phyloP scores from a whole-genome alignment of 2,329 filamentous ascomycete genomes.

The Diaporthe sp. region DNA sequence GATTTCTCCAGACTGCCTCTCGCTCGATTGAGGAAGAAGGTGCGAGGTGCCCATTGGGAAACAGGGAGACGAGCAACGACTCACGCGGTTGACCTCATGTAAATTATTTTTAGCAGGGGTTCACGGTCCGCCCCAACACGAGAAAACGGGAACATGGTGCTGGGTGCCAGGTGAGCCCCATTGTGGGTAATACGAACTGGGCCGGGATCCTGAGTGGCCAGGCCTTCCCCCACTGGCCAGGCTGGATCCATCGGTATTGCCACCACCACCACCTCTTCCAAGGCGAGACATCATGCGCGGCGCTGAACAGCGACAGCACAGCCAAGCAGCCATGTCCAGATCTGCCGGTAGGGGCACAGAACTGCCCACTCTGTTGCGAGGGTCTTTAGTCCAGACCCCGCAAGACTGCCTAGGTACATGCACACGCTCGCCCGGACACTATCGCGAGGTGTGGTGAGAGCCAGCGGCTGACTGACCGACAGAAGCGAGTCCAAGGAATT shows the following conservation, averaged over 20 bases:
- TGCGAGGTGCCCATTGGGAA: neutral
- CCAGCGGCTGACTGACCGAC: too few relatives aligned
- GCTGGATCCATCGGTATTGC: conserved; percentile 19
- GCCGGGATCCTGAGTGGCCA: conserved; percentile 28
- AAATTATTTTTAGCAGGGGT: conserved; percentile 42
- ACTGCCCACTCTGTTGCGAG: neutral
- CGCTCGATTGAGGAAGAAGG: neutral
- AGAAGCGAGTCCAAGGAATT: neutral
- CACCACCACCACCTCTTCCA: conserved; percentile 15
- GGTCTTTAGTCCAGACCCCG: neutral
- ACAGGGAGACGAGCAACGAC: neutral
- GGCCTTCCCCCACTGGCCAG: conserved; percentile 8
- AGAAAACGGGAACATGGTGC: conserved; percentile 40
- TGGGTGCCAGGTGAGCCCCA: conserved; percentile 29
- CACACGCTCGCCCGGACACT: too few relatives aligned
- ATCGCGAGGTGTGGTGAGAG: neutral
- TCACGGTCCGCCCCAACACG: conserved; percentile 37
- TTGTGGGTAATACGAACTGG: conserved; percentile 30
- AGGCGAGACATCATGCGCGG: conserved; percentile 23
- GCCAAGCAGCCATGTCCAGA: conserved; percentile 7
- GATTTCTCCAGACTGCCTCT: conserved; percentile 19
- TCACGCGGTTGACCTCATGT: conserved; percentile 37
- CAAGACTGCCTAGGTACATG: neutral
- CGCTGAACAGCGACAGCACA: neutral
- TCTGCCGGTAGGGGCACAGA: neutral